A percentile compares a stretch with the other conserved stretches of the same genome.
phyloP scores from a whole-genome alignment of 371 early-diverging fungal species.

The Dinochytrium kinnereticum region DNA sequence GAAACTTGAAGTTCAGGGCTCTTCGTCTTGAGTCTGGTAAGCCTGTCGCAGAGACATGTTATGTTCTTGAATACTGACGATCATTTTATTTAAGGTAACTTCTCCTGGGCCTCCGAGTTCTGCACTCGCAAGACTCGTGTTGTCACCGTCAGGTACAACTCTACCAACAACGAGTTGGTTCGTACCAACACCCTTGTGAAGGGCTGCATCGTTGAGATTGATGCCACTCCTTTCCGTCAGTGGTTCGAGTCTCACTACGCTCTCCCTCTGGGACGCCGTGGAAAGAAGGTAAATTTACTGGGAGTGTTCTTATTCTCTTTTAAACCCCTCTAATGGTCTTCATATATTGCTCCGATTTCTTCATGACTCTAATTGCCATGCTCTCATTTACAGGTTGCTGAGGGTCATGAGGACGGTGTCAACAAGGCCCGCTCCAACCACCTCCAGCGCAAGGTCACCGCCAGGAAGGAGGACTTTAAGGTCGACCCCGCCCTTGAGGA shows the following conservation, averaged over 20 bases:
- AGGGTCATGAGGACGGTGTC: constrained; percentile 55
- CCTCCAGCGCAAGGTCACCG: constrained; percentile 86
- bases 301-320: no score
- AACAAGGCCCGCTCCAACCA: constrained; percentile 88
- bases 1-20: constrained; percentile 98
- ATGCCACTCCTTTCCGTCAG: constrained; percentile 98
- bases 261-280: constrained; percentile 85
- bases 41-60: constrained; percentile 1
- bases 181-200: constrained; percentile 99
- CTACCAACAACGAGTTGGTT: constrained; percentile 99
- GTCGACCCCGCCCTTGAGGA: constrained; percentile 91
- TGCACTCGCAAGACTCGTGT: constrained; percentile 96
- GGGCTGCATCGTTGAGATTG: constrained; percentile 96
- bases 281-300: constrained; percentile 73
- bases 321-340: no score
- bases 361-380: constrained; percentile 25
- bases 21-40: constrained; percentile 92
- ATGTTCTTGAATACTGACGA: not conserved
- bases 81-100: constrained; percentile 73
- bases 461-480: constrained; percentile 80
- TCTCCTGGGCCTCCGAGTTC: constrained; percentile 97
- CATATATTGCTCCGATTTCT: no score
- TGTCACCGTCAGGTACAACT: constrained; percentile 98
- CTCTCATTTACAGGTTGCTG: constrained; percentile 22
- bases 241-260: constrained; percentile 98